Conservation (phyloP, 2,329 filamentous ascomycete species). For the Calonectria hongkongensis region DNA sequence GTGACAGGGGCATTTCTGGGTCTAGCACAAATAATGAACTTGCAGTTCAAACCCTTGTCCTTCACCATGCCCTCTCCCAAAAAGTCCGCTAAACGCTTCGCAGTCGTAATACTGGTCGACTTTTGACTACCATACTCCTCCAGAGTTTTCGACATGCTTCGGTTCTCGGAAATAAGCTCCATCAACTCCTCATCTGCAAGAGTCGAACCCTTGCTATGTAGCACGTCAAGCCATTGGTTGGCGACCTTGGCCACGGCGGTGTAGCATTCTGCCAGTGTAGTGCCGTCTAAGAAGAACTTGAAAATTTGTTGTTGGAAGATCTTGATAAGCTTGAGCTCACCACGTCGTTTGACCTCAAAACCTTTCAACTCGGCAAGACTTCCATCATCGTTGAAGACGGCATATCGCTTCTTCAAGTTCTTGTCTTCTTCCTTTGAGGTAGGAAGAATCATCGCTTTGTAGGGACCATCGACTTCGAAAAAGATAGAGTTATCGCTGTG, state of each 20-base stretch:
- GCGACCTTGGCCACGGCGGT: constrained; percentile 93
- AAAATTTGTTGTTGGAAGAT: constrained; percentile 99
- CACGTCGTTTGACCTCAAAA: constrained; percentile 97
- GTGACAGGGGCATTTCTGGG: constrained; percentile 94
- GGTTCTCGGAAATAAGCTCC: constrained; percentile 99
- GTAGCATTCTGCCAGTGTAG: constrained; percentile 92
- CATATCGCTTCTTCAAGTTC: constrained; percentile 99
- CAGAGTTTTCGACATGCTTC: constrained; percentile 97
- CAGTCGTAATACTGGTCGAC: constrained; percentile 99
- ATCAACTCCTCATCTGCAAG: constrained; percentile 97
- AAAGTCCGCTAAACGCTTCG: constrained; percentile 95
- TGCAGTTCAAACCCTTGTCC: constrained; percentile 99
- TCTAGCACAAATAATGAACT: constrained; percentile 96
- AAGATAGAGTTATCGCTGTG: constrained; percentile 99
- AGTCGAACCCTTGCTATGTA: constrained; percentile 90
- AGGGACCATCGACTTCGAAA: constrained; percentile 98
- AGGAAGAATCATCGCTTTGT: constrained; percentile 96
- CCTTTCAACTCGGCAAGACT: constrained; percentile 96
- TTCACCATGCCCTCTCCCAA: constrained; percentile 99
- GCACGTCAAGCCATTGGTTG: constrained; percentile 96
- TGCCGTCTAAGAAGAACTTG: constrained; percentile 97
- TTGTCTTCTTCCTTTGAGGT: constrained; percentile 99
- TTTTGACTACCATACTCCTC: constrained; percentile 98
- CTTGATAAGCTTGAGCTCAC: constrained; percentile 99
- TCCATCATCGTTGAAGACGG: constrained; percentile 98